Base-by-base conservation (phyloP, 108 stramenopile genomes). In the Cafeteria roenbergensis region DNA sequence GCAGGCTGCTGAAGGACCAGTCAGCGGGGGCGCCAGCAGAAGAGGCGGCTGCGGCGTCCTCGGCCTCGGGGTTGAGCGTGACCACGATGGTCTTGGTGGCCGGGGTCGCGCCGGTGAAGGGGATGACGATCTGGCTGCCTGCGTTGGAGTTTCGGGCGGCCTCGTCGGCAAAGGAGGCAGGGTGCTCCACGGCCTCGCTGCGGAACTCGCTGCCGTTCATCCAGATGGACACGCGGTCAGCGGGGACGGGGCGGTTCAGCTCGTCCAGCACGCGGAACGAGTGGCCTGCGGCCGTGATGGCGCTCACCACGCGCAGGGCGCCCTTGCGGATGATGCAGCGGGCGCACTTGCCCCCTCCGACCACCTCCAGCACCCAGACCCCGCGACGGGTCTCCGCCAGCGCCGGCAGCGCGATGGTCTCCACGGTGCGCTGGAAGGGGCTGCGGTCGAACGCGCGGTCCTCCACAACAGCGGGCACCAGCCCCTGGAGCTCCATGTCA, bases 321-420 rank as follows among this genome's bases (percentile, higher is more conserved):
- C 59, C 59, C 37, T 61, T 61, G 37, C 59, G 59, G 34, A 61
- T 61, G 34, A 61, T 28, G 59, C 21, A 9, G 21, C 59, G 59
- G 22, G 59, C n/a, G 37, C 17, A 37, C 21, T 61, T 22, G 21
- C 59, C 59, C 21, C 59, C 59, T 2, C 59, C 59, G 20, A 38
- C 24, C 24, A 61, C 20, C 37, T 61, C 59, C 20, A 61, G 20
- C 21, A 61, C 34, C 2, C 8, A 61, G 22, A 61, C 30, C 17
- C 59, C 59, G n/a, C 59, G 59, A 4, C 32, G 29, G 14, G 31
- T 12, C 17, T 28, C n/a, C 20, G 22, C 1, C 34, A 61, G 59
- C 36, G 37, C 24, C 2, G 8, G 17, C 17, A 32, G 9, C 17
- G 59, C 2, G 37, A 61, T 21, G 20, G 34, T 38, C 20, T 38